These are phyloP conservation scores for Fusarium globosum DNA, from an alignment of 2,329 filamentous ascomycete genomes.

Conservation along the genomic window DNA sequence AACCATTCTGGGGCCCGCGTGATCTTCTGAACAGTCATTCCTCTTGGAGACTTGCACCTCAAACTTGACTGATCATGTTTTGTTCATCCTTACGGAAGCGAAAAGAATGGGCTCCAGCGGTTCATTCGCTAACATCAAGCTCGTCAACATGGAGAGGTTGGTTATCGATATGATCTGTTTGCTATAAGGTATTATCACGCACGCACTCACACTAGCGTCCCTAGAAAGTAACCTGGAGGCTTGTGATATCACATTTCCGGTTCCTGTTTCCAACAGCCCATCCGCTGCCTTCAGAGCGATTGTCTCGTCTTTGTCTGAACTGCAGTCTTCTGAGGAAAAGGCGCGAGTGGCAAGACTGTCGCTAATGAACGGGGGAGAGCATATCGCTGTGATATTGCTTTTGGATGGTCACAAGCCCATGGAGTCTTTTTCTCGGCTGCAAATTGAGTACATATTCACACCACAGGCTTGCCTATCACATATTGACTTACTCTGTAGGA, in stretches of 20 bases:
- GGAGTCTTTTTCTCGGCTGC: constrained; percentile 55
- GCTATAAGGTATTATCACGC: not conserved
- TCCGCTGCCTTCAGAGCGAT: constrained; percentile 50
- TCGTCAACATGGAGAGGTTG: constrained; percentile 47
- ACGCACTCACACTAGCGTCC: constrained; percentile 3
- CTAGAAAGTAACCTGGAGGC: constrained; percentile 56
- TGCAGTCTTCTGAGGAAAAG: constrained; percentile 44
- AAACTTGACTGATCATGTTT: constrained; percentile 47
- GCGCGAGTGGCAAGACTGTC: constrained; percentile 55
- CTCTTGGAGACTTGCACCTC: not conserved
- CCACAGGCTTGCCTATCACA: not conserved
- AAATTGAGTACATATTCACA: constrained; percentile 52
- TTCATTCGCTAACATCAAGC: constrained; percentile 33
- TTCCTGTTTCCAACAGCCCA: constrained; percentile 30
- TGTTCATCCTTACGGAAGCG: constrained; percentile 54
- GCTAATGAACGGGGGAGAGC: constrained; percentile 53
- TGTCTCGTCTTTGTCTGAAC: constrained; percentile 54
- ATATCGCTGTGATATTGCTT: constrained; percentile 59
- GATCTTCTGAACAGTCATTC: not conserved
- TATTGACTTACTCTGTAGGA: constrained; percentile 37
- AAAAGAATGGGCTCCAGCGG: constrained; percentile 50
- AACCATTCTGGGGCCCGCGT: not conserved
- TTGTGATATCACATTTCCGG: constrained; percentile 59
- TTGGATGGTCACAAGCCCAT: constrained; percentile 49
- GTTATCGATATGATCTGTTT: constrained; percentile 10